Percentiles rank a stretch among this genome's conserved stretches.
These are phyloP conservation scores for Coriolopsis trogii DNA, from an alignment of 1,284 basidiomycete genomes.

Conservation along the genomic window DNA sequence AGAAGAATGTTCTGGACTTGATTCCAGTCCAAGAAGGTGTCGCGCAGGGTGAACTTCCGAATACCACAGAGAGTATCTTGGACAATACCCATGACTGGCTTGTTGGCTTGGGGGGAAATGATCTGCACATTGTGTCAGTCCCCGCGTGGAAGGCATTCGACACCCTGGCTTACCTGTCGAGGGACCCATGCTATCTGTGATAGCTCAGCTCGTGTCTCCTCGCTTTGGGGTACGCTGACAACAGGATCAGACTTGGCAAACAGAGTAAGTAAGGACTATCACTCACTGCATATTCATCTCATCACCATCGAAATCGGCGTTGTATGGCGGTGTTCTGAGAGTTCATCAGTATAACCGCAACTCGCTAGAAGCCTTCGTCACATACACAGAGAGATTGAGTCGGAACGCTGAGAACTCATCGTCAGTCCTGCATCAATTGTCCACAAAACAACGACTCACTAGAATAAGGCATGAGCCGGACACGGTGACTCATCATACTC, in stretches of 20 bases:
- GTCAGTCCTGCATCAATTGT: conserved; percentile 29
- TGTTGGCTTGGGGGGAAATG: conserved; percentile 99
- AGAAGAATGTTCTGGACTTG: conserved; percentile 96
- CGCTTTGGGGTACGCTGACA: conserved; percentile 90
- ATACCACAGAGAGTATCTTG: conserved; percentile 99
- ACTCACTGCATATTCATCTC: conserved; percentile 99
- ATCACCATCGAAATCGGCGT: conserved; percentile 99
- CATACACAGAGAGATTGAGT: conserved; percentile 94
- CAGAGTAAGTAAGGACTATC: not conserved
- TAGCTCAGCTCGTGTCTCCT: conserved; percentile 98
- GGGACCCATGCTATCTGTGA: conserved; percentile 99
- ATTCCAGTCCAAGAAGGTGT: conserved; percentile 92
- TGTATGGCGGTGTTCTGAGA: conserved; percentile 82
- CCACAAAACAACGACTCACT: conserved; percentile 61
- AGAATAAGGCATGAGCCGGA: conserved; percentile 98
- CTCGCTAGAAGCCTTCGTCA: conserved; percentile 18
- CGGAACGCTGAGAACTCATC: conserved; percentile 75
- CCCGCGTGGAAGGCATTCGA: not conserved
- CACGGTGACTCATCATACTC: conserved; percentile 99
- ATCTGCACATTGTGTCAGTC: conserved; percentile 60
- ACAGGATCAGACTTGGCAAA: conserved; percentile 12
- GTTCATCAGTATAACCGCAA: conserved; percentile 14
- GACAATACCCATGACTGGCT: conserved; percentile 99
- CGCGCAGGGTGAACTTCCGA: conserved; percentile 95
- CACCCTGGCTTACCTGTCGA: conserved; percentile 65